Conservation (phyloP, 1,284 basidiomycete species). For the Psilocybe mexicana region DNA sequence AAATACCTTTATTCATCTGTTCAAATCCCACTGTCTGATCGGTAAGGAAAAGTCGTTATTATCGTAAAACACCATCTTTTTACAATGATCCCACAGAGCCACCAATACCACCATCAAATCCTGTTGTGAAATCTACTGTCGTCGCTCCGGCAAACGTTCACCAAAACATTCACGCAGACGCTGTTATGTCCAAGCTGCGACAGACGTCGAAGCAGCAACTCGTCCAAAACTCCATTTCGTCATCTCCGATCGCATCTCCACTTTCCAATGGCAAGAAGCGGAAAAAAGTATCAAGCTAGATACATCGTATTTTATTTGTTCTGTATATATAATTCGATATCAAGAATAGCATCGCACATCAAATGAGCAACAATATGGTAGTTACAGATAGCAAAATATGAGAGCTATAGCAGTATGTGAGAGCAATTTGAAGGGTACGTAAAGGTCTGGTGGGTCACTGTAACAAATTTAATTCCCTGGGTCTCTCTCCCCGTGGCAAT, state of each 20-base stretch:
- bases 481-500: background rate
- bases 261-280: conserved; percentile 42
- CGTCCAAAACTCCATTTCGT: conserved; percentile 11
- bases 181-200: conserved; percentile 16
- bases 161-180: conserved; percentile 2
- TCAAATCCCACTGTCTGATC: conserved; percentile 21
- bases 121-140: conserved; percentile 12
- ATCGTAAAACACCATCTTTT: background rate
- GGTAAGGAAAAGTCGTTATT: conserved; percentile 12
- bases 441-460: too few relatives aligned
- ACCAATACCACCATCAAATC: conserved; percentile 3
- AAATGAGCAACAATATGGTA: too few relatives aligned
- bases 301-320: conserved; percentile 6
- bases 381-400: too few relatives aligned
- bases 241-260: conserved; percentile 16
- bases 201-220: background rate
- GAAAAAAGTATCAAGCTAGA: conserved; percentile 37
- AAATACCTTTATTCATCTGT: conserved; percentile 24
- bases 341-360: background rate
- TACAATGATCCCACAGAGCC: background rate
- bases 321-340: background rate
- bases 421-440: too few relatives aligned
- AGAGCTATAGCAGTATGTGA: too few relatives aligned
- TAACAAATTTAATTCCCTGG: background rate
- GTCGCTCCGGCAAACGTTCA: conserved; percentile 7